phyloP scores from a whole-genome alignment of 192 early-diverging fungal genomes.

The Spizellomyces punctatus region DNA sequence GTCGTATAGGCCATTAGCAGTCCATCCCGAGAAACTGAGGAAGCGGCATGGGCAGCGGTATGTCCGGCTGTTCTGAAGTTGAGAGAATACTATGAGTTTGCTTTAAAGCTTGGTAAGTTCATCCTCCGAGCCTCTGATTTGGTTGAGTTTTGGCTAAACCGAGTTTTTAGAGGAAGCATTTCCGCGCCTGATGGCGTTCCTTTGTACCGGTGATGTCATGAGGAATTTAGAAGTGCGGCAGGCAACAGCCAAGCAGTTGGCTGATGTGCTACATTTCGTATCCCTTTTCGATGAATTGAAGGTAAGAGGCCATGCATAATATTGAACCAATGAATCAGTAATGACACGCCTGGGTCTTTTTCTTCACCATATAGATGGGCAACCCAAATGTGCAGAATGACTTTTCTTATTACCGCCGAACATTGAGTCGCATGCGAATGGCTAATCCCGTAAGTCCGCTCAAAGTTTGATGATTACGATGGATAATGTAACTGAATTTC shows the following conservation, averaged over 20 bases:
- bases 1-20: constrained; percentile 74
- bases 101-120: constrained; percentile 70
- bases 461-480: not conserved
- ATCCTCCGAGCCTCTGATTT: too few relatives aligned
- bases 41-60: constrained; percentile 84
- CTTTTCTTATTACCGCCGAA: constrained; percentile 95
- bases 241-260: constrained; percentile 78
- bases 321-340: constrained; percentile 1
- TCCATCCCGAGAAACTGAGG: constrained; percentile 83
- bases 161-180: constrained; percentile 42
- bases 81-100: constrained; percentile 79
- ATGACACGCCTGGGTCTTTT: not conserved
- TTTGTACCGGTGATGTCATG: constrained; percentile 53
- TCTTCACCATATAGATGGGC: constrained; percentile 58
- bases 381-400: constrained; percentile 93
- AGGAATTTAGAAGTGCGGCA: constrained; percentile 74
- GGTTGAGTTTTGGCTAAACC: not conserved
- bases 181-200: constrained; percentile 44
- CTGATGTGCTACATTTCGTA: constrained; percentile 83
- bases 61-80: constrained; percentile 79
- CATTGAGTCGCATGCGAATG: constrained; percentile 77
- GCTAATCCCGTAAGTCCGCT: constrained; percentile 53
- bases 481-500: not conserved
- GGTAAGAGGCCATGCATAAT: constrained; percentile 44
- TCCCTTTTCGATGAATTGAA: constrained; percentile 93